Evolutionary conservation across 768 basidiomycete species (phyloP), one percentile per base, ranked within the genome.

Genomic region (Pleurotus tuber-regium): DNA sequence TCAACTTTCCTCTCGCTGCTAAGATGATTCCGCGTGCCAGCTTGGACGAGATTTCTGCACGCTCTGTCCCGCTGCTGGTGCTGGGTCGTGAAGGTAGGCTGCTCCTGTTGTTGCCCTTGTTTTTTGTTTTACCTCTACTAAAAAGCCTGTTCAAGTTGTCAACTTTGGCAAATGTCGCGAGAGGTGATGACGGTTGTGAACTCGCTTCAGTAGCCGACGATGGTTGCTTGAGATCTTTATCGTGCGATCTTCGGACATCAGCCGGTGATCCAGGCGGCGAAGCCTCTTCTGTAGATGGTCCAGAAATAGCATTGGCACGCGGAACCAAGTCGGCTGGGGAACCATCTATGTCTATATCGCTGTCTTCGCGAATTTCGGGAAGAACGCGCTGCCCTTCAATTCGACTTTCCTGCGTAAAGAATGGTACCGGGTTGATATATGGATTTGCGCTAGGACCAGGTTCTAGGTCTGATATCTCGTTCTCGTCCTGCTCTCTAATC

Each of bases 381-480:
- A 44, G 36, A 39, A 31, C 35, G 51, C 51, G 23, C 54, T 54
- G 30, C 16, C 50, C 50, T 41, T 47, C 31, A 62, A 53, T 43
- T 68, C 10, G 16, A 12, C 28, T 18, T 14, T 21, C 50, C n/a
- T 66, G 65, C 14, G 64, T 63, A 49, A 70, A 56, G 7, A 61
- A 60, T 12, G 77, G 77, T 18, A 72, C 68, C 6, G 71, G 73
- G 58, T 78, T 77, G 61, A 78, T 75, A 58, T 71, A 77, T 30
- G 77, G 76, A 52, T 78, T 76, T 25, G 65, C 57, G 33, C 52
- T 50, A 24, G 56, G 53, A 9, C 54, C 49, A 18, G 61, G 46
- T 19, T 48, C 46, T 23, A 35, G 46, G 46, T 35, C 46, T 35
- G n/a, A 19, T 21, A 11, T 18, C 8, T 9, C 23, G 9, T 21